Evolutionary conservation across 2,329 filamentous ascomycete species (phyloP), one percentile per base, ranked within the genome.

Genomic region (Fusarium sp.): DNA sequence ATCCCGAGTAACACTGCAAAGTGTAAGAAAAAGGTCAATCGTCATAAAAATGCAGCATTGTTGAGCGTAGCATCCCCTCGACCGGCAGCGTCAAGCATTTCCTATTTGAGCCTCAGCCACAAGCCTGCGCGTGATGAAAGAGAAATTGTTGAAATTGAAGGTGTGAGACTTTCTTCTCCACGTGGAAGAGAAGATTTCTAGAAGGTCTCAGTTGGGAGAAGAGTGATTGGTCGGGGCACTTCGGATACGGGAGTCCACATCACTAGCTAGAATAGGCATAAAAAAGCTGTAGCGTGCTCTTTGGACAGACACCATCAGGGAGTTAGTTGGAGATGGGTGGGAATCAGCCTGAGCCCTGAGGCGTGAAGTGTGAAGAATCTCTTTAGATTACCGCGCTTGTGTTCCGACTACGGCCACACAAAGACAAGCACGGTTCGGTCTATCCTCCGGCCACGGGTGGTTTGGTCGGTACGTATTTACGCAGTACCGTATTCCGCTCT

Each of bases 161-260:
- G 41, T 48, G 51, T 60, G 54, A 50, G 46, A 45, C 33, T 30
- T 47, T 22, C 25, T 43, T 56, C 56, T 57, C 69, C 67, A 64
- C 25, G 53, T 56, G 70, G 70, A 62, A 67, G 62, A 73, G 71
- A 73, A 73, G 62, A 39, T 32, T 73, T 73, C 71, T 71, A 70
- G 71, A 73, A 73, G 49, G 64, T 52, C 52, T 46, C 45, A 35
- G 40, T 25, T 40, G 22, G 19, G 25, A 32, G 17, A 17, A 8
- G 15, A 25, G 50, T 56, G 47, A 68, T 68, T 68, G 65, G 65
- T 19, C 44, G 39, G 32, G 50, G 50, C 15, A 49, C 33, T 9
- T 49, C 60, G 19, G 60, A 49, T 48, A 19, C 22, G 9, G 39
- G 20, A 15, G 22, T 58, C 45, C 40, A 66, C 60, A 68, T 43